A percentile compares a stretch with the other conserved stretches of the same genome.
Conservation (phyloP, 23 red algal species). For the Gracilaria gracilis region DNA sequence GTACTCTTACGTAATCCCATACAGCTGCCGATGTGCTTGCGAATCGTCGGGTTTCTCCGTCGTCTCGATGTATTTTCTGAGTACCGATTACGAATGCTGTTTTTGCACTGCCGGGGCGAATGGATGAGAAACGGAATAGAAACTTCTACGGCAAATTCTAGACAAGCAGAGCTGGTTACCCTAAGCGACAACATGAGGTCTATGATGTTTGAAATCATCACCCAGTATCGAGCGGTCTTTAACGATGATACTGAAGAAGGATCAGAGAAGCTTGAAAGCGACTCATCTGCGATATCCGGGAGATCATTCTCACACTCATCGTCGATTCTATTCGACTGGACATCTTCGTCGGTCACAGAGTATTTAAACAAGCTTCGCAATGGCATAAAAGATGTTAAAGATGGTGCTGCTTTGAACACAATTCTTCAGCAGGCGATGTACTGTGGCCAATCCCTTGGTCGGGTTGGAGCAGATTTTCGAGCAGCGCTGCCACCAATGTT, state of each 20-base stretch:
- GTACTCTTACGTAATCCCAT: conserved; percentile 64
- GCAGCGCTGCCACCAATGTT: conserved; percentile 78
- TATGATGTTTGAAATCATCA: conserved; percentile 86
- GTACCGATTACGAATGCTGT: conserved; percentile 74
- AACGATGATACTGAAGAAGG: conserved; percentile 56
- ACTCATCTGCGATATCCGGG: conserved; percentile 2
- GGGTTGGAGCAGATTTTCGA: conserved; percentile 94
- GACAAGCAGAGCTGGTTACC: conserved; percentile 62
- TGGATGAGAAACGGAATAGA: conserved; percentile 83
- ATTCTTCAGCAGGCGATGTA: conserved; percentile 88
- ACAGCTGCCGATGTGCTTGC: conserved; percentile 79
- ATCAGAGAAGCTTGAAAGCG: conserved; percentile 12
- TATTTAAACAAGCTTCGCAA: conserved; percentile 66
- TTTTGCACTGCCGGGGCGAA: conserved; percentile 80
- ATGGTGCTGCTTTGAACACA: conserved; percentile 79
- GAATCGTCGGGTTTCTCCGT: conserved; percentile 78
- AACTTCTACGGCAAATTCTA: conserved; percentile 44
- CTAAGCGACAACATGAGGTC: conserved; percentile 83
- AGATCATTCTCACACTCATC: conserved; percentile 47
- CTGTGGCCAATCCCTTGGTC: conserved; percentile 89
- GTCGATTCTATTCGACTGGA: conserved; percentile 79
- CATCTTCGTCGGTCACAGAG: conserved; percentile 47
- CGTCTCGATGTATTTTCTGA: conserved; percentile 72
- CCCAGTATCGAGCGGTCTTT: conserved; percentile 93
- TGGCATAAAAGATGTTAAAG: conserved; percentile 76